Evolutionary conservation across 805 yeast species (phyloP), one percentile per base, ranked within the genome.

Genomic region (Teunomyces stri): DNA sequence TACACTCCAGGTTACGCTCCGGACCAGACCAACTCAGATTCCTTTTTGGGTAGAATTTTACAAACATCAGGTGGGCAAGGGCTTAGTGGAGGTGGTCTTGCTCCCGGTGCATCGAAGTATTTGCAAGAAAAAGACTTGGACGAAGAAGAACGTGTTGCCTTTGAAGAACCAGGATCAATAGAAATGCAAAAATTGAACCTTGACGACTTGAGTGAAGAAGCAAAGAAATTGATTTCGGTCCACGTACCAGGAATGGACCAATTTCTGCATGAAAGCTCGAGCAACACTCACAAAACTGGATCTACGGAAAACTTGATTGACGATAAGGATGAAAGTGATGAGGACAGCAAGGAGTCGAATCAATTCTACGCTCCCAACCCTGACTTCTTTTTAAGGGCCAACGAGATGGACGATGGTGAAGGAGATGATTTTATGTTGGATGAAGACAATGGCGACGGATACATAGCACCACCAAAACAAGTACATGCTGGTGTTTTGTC

Each of bases 401-500:
- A 58, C 37, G 56, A 52, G 3, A 61, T 60, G 22, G 65, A 65
- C 9, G 55, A 57, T 40, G 64, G 59, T 25, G 66, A 60, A 9
- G 49, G 45, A n/a, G 66, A 63, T 33, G 61, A 69, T 40, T 55
- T 66, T 31, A 40, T 55, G 49, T 53, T 66, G 49, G 62, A 60
- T 28, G 71, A 68, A 12, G 69, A 64, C 27, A 58, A 62, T 48
- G 67, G 60, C 4, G 70, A 59, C 11, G 58, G 55, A 2, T 70
- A 70, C 48, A 58, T 73, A 12, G 65, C 69, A 5, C 74, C 72
- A 1, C 75, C 74, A 0, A 71, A 75, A 36, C 78, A 78, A 45
- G 91, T 89, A 10, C 85, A 85, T 55, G 90, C 90, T 21, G 97
- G 97, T 64, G 92, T 90, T 13, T 74, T 90, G 25, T 87, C 96